Percentiles rank a stretch among this genome's conserved stretches.
Conservation (phyloP, 1,284 basidiomycete species). For the Melampsora americana region DNA sequence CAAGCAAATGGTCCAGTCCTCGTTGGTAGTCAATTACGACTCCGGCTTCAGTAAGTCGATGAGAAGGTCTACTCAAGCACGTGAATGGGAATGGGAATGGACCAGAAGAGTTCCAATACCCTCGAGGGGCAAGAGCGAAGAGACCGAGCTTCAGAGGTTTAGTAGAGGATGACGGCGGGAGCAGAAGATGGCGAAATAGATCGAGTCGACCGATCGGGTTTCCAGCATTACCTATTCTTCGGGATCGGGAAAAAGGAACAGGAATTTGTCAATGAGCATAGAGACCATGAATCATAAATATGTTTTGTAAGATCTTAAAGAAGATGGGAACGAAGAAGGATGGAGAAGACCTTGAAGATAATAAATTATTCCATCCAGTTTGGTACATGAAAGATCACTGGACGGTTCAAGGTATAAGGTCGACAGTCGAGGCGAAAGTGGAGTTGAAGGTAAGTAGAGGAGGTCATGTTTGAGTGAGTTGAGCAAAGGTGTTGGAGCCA, state of each 20-base stretch:
- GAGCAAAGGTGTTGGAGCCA: no score
- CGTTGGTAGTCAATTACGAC: constrained; percentile 3
- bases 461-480: no score
- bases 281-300: neutral
- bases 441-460: no score
- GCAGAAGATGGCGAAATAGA: constrained; percentile 12
- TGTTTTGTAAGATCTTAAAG: no score
- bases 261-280: neutral
- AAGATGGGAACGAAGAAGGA: neutral
- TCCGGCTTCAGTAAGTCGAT: neutral
- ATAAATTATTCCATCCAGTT: constrained; percentile 4
- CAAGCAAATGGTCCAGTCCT: neutral
- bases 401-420: no score
- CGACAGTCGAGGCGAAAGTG: no score
- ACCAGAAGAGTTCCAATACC: constrained; percentile 20
- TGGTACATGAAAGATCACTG: no score
- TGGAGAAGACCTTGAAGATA: constrained; percentile 19
- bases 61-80: neutral
- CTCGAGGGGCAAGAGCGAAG: constrained; percentile 12
- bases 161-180: neutral
- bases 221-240: constrained; percentile 19
- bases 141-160: neutral
- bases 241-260: neutral
- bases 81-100: constrained; percentile 31
- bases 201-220: constrained; percentile 17